A percentile compares a stretch with the other conserved stretches of the same genome.
Conservation (phyloP, 192 early-diverging fungal genomes). For the Coemansia sp. region DNA sequence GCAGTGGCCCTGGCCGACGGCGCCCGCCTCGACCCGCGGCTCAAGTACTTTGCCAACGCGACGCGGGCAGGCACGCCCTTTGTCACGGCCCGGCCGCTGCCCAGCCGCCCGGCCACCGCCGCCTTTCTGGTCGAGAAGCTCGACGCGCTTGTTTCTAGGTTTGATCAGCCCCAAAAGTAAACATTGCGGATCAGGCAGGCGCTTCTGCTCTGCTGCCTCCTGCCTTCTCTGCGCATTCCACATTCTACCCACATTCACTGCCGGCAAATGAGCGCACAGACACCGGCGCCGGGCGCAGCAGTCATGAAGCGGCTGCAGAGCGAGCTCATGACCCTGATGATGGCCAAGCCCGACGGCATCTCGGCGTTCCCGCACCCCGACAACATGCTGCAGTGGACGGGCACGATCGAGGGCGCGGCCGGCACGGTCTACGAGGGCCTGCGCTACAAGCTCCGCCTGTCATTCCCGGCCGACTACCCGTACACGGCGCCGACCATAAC, state of each 20-base stretch:
- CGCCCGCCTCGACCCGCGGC: constrained; percentile 9
- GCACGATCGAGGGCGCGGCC: constrained; percentile 83
- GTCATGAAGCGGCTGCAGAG: constrained; percentile 49
- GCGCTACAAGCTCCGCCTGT: constrained; percentile 76
- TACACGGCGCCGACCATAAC: constrained; percentile 85
- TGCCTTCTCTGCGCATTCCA: too few species aligned
- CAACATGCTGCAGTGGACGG: constrained; percentile 69
- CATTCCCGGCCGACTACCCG: constrained; percentile 76
- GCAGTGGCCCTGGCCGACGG: constrained; percentile 8
- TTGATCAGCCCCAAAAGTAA: too few species aligned
- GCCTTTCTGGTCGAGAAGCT: constrained; percentile 16
- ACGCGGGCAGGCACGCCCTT: constrained; percentile 11
- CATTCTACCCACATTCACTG: not conserved
- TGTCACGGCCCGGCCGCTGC: constrained; percentile 12
- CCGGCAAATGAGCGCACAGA: constrained; percentile 8
- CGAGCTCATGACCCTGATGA: constrained; percentile 63
- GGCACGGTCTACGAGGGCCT: constrained; percentile 92
- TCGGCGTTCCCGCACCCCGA: constrained; percentile 64
- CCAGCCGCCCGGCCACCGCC: not conserved
- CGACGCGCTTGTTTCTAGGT: constrained; percentile 6
- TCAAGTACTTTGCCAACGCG: constrained; percentile 37
- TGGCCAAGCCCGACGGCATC: constrained; percentile 54
- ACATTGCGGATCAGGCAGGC: too few species aligned
- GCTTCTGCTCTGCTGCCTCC: too few species aligned
- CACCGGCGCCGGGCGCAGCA: constrained; percentile 13